Percentiles rank a stretch among this genome's conserved stretches.
Evolutionary conservation across 768 basidiomycete species (phyloP).

Genomic region (Baorangia bicolor): DNA sequence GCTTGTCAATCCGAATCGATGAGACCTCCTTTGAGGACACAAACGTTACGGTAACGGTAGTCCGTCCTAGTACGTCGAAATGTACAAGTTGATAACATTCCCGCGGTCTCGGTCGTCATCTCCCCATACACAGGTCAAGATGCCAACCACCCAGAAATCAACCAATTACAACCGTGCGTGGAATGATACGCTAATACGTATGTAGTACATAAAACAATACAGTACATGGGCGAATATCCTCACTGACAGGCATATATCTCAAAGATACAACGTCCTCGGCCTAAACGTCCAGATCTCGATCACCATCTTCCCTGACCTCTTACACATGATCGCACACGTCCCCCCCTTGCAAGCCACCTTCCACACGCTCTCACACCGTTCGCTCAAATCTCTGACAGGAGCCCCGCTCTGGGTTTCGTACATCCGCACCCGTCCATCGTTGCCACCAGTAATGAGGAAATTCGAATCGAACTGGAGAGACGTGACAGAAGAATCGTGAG

Average conservation of each 20-base stretch:
- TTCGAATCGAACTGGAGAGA: slow-evolving; percentile 82
- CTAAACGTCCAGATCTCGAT: slow-evolving; percentile 85
- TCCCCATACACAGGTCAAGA: not conserved
- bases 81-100: not conserved
- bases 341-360: slow-evolving; percentile 74
- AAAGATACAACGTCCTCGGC: slow-evolving; percentile 32
- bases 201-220: slow-evolving; percentile 7
- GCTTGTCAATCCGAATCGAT: not conserved
- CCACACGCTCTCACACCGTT: slow-evolving; percentile 83
- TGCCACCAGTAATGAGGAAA: slow-evolving; percentile 82
- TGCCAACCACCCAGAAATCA: not conserved
- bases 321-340: slow-evolving; percentile 78
- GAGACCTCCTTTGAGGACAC: not conserved
- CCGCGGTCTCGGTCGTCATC: too few species aligned
- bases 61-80: not conserved
- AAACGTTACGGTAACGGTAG: not conserved
- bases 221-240: slow-evolving; percentile 8
- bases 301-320: slow-evolving; percentile 75
- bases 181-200: not conserved
- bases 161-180: not conserved
- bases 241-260: slow-evolving; percentile 8
- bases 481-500: slow-evolving; percentile 87
- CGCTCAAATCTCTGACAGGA: slow-evolving; percentile 74
- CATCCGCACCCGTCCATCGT: slow-evolving; percentile 79
- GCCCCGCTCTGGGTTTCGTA: slow-evolving; percentile 64